phyloP scores from a whole-genome alignment of 129 eudicot genomes.

The Tanacetum coccineum region DNA sequence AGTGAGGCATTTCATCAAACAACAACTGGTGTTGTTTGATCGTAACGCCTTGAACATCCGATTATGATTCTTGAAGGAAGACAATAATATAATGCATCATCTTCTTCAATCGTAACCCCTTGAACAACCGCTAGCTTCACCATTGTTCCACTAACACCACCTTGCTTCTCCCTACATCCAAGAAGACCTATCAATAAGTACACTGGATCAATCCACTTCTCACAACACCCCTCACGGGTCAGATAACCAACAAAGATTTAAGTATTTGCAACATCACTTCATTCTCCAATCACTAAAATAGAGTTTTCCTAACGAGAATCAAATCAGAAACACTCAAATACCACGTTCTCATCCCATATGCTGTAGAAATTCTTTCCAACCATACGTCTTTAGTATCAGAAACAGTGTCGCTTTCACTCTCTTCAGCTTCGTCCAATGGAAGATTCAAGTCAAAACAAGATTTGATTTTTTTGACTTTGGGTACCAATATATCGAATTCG shows the following conservation, averaged over 20 bases:
- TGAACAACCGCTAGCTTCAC: slow-evolving; percentile 48
- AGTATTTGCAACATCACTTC: slow-evolving; percentile 72
- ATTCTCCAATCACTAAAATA: slow-evolving; percentile 47
- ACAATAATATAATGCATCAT: slow-evolving; percentile 41
- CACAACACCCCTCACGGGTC: slow-evolving; percentile 31
- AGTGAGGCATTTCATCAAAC: too few species aligned
- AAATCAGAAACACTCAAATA: slow-evolving; percentile 62
- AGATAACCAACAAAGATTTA: slow-evolving; percentile 62
- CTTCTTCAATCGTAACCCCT: slow-evolving; percentile 38
- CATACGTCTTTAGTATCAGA: slow-evolving; percentile 44
- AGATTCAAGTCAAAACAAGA: slow-evolving; percentile 72
- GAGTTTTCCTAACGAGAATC: slow-evolving; percentile 42
- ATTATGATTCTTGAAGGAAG: slow-evolving; percentile 56
- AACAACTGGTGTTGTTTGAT: too few species aligned
- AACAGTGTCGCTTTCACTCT: slow-evolving; percentile 32
- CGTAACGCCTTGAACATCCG: too few species aligned
- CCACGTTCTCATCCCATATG: slow-evolving; percentile 60
- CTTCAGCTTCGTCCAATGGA: slow-evolving; percentile 50
- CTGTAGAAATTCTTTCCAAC: slow-evolving; percentile 60
- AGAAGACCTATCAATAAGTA: slow-evolving; percentile 42
- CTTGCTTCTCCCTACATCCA: slow-evolving; percentile 41
- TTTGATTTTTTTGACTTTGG: slow-evolving; percentile 32
- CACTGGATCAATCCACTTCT: slow-evolving; percentile 61
- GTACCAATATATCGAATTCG: slow-evolving; percentile 37
- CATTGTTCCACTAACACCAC: slow-evolving; percentile 21